These are phyloP conservation scores for Neofusicoccum parvum DNA, from an alignment of 2,329 filamentous ascomycete genomes.

Conservation along the genomic window DNA sequence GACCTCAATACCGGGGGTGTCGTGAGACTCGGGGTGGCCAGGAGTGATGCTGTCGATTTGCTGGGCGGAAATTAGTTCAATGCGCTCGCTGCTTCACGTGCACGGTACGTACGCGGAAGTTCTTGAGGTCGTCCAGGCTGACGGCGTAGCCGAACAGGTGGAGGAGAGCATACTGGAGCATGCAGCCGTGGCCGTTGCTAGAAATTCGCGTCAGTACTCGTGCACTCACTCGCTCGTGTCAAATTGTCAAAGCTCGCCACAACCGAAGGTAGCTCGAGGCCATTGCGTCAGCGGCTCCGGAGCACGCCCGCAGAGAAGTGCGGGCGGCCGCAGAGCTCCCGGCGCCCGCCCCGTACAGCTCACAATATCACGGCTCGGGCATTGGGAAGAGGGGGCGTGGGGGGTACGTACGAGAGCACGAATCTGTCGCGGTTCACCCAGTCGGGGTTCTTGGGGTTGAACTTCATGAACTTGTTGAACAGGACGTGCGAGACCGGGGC, in stretches of 20 bases:
- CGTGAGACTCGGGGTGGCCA: slow-evolving; percentile 94
- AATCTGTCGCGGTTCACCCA: slow-evolving; percentile 99
- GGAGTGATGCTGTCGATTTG: slow-evolving; percentile 81
- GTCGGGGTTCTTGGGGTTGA: slow-evolving; percentile 98
- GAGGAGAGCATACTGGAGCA: slow-evolving; percentile 98
- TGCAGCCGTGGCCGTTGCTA: slow-evolving; percentile 98
- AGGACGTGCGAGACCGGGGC: slow-evolving; percentile 95
- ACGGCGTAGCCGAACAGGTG: slow-evolving; percentile 93
- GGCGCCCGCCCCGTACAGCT: neutral
- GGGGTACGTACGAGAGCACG: slow-evolving; percentile 85
- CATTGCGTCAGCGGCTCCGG: slow-evolving; percentile 16
- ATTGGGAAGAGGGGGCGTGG: neutral
- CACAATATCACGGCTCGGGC: neutral
- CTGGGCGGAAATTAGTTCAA: slow-evolving; percentile 28
- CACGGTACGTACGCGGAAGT: slow-evolving; percentile 77
- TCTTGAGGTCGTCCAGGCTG: slow-evolving; percentile 88
- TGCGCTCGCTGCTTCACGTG: slow-evolving; percentile 1
- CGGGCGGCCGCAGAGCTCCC: neutral
- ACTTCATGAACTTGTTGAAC: slow-evolving; percentile 98
- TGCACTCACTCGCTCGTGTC: neutral
- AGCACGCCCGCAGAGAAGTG: slow-evolving; percentile 1
- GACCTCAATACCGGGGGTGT: slow-evolving; percentile 95
- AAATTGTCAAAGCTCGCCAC: slow-evolving; percentile 1
- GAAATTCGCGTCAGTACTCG: neutral
- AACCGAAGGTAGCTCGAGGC: slow-evolving; percentile 1